phyloP scores from a whole-genome alignment of 805 yeast genomes.

The Saccharomyces kudriavzevii region DNA sequence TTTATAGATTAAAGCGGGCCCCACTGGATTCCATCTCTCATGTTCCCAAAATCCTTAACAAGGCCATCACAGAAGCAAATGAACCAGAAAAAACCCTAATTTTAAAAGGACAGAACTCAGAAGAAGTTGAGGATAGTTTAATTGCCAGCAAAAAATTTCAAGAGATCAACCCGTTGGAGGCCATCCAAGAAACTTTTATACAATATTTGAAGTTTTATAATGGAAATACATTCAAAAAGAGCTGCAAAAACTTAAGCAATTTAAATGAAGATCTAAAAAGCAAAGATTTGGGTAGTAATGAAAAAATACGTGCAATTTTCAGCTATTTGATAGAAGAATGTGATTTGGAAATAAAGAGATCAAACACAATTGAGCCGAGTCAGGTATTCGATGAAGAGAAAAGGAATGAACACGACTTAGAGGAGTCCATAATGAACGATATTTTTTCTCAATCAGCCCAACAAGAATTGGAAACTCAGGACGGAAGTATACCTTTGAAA shows the following conservation, averaged over 20 bases:
- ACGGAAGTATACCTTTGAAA: conserved; percentile 2
- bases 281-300: conserved; percentile 2
- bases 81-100: neutral
- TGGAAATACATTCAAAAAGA: conserved; percentile 17
- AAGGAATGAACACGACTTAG: conserved; percentile 8
- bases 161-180: neutral
- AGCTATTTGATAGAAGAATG: conserved; percentile 19
- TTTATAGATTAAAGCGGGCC: neutral
- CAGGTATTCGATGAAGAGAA: conserved; percentile 7
- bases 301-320: conserved; percentile 11
- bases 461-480: neutral
- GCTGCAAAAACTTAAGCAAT: conserved; percentile 14
- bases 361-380: conserved; percentile 10
- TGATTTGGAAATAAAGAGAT: conserved; percentile 17
- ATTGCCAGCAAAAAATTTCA: neutral
- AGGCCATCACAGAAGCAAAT: neutral
- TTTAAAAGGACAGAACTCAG: neutral
- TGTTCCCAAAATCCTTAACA: neutral
- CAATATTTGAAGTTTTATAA: conserved; percentile 20
- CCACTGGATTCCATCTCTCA: neutral
- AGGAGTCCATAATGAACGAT: conserved; percentile 6
- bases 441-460: conserved; percentile 5
- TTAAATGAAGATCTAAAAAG: conserved; percentile 6
- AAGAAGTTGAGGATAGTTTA: neutral
- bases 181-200: conserved; percentile 13